These are phyloP conservation scores for Calocera cornea DNA, from an alignment of 768 basidiomycete species.

Conservation along the genomic window DNA sequence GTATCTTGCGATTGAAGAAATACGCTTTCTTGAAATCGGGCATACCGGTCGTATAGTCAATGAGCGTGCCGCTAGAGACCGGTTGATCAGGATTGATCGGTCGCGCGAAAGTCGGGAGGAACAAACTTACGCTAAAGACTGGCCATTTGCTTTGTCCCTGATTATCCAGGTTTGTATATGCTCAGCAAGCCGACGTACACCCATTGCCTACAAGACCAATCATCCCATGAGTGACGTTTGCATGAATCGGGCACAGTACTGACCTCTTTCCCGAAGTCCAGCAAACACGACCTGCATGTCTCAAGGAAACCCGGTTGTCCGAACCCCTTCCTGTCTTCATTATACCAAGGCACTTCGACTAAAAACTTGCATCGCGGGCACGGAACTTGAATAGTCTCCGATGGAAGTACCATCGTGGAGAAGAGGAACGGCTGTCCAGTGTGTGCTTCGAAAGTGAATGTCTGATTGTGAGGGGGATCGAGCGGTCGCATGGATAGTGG, in stretches of 20 bases:
- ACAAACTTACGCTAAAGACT: not conserved
- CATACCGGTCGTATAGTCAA: not conserved
- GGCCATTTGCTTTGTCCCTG: not conserved
- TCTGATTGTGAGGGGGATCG: not conserved
- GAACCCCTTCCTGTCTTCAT: constrained; percentile 10
- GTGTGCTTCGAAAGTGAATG: not conserved
- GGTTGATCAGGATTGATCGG: not conserved
- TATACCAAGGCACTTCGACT: constrained; percentile 11
- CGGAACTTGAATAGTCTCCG: not conserved
- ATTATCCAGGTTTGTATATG: not conserved
- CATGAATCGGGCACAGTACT: not conserved
- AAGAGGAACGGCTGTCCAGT: constrained; percentile 10
- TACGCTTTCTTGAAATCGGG: not conserved
- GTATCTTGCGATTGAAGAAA: not conserved
- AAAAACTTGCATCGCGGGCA: not conserved
- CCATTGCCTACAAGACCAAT: not conserved
- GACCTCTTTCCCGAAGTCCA: constrained; percentile 7
- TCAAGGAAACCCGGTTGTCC: constrained; percentile 14
- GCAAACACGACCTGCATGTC: not conserved
- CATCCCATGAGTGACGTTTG: not conserved
- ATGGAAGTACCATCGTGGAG: not conserved
- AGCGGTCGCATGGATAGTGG: constrained; percentile 7
- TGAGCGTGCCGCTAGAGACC: not conserved
- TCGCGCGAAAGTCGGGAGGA: not conserved
- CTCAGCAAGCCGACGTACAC: not conserved